A percentile compares a stretch with the other conserved stretches of the same genome.
Evolutionary conservation across 169 alveolate genomes (phyloP).

Genomic region (Amoebophrya sp.): DNA sequence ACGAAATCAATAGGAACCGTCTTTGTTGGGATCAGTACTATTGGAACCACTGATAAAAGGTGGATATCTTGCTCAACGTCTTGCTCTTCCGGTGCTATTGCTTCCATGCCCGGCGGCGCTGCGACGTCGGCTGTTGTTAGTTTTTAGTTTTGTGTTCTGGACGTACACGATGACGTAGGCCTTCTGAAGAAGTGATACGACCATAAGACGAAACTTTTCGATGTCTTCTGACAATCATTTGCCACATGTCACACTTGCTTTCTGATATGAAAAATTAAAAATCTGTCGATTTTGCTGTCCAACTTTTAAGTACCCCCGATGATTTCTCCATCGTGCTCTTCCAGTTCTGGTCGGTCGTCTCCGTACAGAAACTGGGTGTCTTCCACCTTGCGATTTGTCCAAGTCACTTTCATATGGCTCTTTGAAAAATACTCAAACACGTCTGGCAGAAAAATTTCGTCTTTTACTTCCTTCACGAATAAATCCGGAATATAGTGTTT

Average conservation of each 20-base stretch:
- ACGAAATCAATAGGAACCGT: neutral
- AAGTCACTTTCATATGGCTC: neutral
- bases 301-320: neutral
- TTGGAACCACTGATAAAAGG: neutral
- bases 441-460: neutral
- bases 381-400: neutral
- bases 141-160: no score
- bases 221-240: no score
- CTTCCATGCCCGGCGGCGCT: neutral
- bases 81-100: neutral
- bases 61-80: neutral
- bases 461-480: neutral
- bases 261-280: no score
- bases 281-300: no score
- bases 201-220: no score
- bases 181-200: no score
- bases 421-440: neutral
- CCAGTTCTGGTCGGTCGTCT: neutral
- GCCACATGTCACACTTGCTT: no score
- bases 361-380: slow-evolving; percentile 20
- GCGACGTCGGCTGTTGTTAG: neutral
- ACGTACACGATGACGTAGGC: no score
- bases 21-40: neutral
- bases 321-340: neutral
- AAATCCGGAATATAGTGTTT: neutral